Evolutionary conservation across 2,329 filamentous ascomycete genomes (phyloP).

Genomic region (Venturia nashicola): DNA sequence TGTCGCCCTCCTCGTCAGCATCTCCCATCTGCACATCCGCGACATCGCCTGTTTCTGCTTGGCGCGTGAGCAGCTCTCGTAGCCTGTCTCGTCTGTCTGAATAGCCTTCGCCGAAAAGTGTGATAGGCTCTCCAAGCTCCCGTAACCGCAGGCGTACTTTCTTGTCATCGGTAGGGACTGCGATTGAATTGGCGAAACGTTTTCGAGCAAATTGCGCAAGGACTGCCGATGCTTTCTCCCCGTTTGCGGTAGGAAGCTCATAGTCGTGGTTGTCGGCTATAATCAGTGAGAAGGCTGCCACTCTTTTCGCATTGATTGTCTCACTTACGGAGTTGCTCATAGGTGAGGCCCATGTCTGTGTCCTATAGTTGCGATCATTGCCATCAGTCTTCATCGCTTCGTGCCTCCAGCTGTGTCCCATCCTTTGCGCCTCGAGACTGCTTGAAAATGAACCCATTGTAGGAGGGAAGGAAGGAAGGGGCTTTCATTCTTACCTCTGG

Average conservation of each 20-base stretch:
- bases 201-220: slow-evolving; percentile 85
- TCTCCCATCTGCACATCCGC: slow-evolving; percentile 42
- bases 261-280: slow-evolving; percentile 67
- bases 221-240: slow-evolving; percentile 75
- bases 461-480: slow-evolving; percentile 20
- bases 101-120: slow-evolving; percentile 82
- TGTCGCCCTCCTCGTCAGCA: slow-evolving; percentile 33
- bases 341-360: slow-evolving; percentile 10
- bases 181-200: slow-evolving; percentile 73
- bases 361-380: slow-evolving; percentile 15
- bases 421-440: slow-evolving; percentile 2
- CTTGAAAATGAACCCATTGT: slow-evolving; percentile 6
- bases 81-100: slow-evolving; percentile 77
- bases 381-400: slow-evolving; percentile 17
- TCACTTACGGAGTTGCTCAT: slow-evolving; percentile 14
- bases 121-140: slow-evolving; percentile 85
- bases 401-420: not conserved
- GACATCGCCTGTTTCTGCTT: slow-evolving; percentile 48
- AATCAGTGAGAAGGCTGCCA: slow-evolving; percentile 18
- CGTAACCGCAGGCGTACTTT: slow-evolving; percentile 71
- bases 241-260: slow-evolving; percentile 56
- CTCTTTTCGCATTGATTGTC: slow-evolving; percentile 14
- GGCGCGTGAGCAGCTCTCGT: slow-evolving; percentile 64
- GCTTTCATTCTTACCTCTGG: slow-evolving; percentile 43
- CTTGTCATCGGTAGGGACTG: slow-evolving; percentile 87